Conservation (phyloP, 2,329 filamentous ascomycete species). For the Pyrenochaeta sp. region DNA sequence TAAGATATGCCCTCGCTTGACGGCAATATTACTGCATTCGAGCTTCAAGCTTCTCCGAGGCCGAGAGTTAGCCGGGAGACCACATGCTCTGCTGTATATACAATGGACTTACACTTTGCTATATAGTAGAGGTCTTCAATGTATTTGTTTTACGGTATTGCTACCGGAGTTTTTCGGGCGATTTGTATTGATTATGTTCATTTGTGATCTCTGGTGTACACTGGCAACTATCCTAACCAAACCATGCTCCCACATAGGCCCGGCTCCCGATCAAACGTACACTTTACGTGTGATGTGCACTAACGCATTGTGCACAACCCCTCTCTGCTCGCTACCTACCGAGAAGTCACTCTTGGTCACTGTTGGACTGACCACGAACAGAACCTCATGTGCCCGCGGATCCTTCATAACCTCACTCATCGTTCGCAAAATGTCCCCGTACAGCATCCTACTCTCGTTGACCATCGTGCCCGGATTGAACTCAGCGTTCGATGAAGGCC, state of each 20-base stretch:
- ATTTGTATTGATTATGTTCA: not conserved
- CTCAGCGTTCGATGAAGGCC: slow-evolving; percentile 14
- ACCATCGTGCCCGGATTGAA: slow-evolving; percentile 22
- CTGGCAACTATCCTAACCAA: not conserved
- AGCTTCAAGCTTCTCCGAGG: not conserved
- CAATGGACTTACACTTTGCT: not conserved
- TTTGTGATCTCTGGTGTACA: not conserved
- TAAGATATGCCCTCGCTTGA: slow-evolving; percentile 7
- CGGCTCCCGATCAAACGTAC: slow-evolving; percentile 1
- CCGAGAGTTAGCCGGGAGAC: not conserved
- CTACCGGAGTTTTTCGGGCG: no score
- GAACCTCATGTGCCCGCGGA: slow-evolving; percentile 18
- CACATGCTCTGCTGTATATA: not conserved
- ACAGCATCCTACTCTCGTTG: slow-evolving; percentile 27
- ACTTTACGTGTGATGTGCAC: slow-evolving; percentile 12
- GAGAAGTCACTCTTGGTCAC: slow-evolving; percentile 19
- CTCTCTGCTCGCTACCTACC: slow-evolving; percentile 16
- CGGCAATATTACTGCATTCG: not conserved
- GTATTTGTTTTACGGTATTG: not conserved
- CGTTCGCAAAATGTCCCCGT: slow-evolving; percentile 21
- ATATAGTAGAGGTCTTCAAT: not conserved
- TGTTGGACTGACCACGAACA: slow-evolving; percentile 26
- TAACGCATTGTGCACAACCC: slow-evolving; percentile 22
- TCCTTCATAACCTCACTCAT: slow-evolving; percentile 11
- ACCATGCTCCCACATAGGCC: no score